Percentiles rank a stretch among this genome's conserved stretches.
Conservation (phyloP, 208 protist species). For the Wallacemonas sp. region DNA sequence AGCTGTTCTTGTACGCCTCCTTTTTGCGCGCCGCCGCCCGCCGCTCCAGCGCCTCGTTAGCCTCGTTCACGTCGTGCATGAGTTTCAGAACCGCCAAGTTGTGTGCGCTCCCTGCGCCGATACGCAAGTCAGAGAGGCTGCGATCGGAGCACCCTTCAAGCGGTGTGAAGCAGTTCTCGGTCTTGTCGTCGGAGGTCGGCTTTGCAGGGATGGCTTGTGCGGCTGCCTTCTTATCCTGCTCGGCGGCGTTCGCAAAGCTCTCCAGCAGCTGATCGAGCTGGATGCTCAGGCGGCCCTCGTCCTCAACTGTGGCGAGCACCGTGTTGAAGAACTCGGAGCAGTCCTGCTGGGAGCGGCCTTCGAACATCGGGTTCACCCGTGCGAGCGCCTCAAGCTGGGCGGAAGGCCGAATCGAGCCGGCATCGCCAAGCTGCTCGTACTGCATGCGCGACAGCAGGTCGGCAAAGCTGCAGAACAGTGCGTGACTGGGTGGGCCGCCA, state of each 20-base stretch:
- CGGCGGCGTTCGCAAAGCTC: conserved; percentile 40
- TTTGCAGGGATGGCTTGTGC: neutral
- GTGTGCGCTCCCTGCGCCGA: conserved; percentile 28
- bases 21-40: conserved; percentile 28
- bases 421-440: conserved; percentile 13
- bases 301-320: conserved; percentile 61
- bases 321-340: conserved; percentile 81
- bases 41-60: conserved; percentile 63
- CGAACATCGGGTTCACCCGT: conserved; percentile 66
- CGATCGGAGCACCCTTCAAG: neutral
- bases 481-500: conserved; percentile 27
- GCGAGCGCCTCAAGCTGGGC: conserved; percentile 52
- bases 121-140: neutral
- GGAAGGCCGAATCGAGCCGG: conserved; percentile 41
- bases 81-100: conserved; percentile 29
- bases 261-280: conserved; percentile 48
- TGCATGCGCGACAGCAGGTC: conserved; percentile 68
- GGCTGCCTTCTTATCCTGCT: neutral
- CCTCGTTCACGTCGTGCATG: conserved; percentile 68
- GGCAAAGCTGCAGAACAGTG: conserved; percentile 46
- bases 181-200: neutral
- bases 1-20: conserved; percentile 26
- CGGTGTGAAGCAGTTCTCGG: conserved; percentile 7
- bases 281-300: conserved; percentile 58
- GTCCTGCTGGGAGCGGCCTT: conserved; percentile 87